phyloP scores from a whole-genome alignment of 2,329 filamentous ascomycete genomes.

The Fusarium incarnatum region DNA sequence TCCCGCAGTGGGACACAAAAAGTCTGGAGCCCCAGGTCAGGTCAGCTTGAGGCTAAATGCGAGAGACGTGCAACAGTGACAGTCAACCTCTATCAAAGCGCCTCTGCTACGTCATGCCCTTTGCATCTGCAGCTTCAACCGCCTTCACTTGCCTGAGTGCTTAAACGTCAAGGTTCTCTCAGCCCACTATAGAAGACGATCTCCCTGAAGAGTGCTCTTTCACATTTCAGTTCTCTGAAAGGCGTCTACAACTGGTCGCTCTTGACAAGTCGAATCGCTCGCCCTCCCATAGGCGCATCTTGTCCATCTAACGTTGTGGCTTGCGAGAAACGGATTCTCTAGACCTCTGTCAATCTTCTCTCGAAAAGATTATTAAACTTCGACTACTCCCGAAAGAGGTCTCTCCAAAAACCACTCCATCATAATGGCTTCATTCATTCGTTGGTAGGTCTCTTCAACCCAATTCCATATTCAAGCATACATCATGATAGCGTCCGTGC shows the following conservation, averaged over 20 bases:
- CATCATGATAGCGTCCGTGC: conserved; percentile 16
- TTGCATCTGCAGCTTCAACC: conserved; percentile 26
- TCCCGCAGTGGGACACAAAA: conserved; percentile 39
- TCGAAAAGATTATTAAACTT: conserved; percentile 31
- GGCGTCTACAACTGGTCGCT: background rate
- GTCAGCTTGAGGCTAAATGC: conserved; percentile 19
- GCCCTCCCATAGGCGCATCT: conserved; percentile 26
- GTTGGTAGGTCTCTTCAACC: conserved; percentile 45
- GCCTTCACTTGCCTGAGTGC: background rate
- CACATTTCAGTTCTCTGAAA: conserved; percentile 6
- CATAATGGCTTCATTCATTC: conserved; percentile 48
- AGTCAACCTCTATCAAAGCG: conserved; percentile 35
- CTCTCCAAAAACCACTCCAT: conserved; percentile 2
- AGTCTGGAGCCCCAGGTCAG: conserved; percentile 32
- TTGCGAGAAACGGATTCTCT: conserved; percentile 23
- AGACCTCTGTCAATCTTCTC: conserved; percentile 3
- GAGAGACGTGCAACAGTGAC: conserved; percentile 2
- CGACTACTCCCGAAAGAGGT: conserved; percentile 4
- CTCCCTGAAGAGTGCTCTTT: background rate
- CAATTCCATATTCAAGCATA: background rate
- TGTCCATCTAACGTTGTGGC: conserved; percentile 35
- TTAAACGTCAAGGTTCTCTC: background rate
- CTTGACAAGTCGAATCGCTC: conserved; percentile 3
- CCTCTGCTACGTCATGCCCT: conserved; percentile 32
- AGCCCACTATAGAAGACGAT: background rate